phyloP scores from a whole-genome alignment of 1,139 yeast genomes.

The Scheffersomyces cryptocercus region DNA sequence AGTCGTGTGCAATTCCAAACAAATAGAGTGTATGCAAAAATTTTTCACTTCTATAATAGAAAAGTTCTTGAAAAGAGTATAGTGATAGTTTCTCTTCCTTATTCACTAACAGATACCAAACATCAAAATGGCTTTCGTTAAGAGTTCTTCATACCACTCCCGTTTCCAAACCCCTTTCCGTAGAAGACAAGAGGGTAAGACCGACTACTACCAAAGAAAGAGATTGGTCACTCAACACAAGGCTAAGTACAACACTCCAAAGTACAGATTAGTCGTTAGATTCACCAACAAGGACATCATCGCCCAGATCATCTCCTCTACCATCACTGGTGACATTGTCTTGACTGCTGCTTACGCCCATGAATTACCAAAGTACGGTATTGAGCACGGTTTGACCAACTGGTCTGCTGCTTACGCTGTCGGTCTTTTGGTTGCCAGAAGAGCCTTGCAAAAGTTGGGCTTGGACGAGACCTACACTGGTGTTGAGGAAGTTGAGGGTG shows the following conservation, averaged over 20 bases:
- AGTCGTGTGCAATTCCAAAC: too few species aligned
- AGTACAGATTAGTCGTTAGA: slow-evolving; percentile 99
- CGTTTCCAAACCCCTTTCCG: slow-evolving; percentile 99
- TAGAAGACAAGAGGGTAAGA: slow-evolving; percentile 99
- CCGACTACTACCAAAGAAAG: slow-evolving; percentile 99
- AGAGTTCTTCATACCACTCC: slow-evolving; percentile 95
- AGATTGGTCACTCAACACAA: slow-evolving; percentile 99
- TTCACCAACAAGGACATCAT: slow-evolving; percentile 99
- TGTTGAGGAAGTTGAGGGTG: slow-evolving; percentile 99
- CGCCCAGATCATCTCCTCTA: slow-evolving; percentile 95
- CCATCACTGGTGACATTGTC: slow-evolving; percentile 95
- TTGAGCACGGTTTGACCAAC: slow-evolving; percentile 98
- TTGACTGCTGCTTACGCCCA: slow-evolving; percentile 98
- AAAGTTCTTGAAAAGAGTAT: too few species aligned
- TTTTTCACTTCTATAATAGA: too few species aligned
- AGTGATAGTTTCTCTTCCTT: too few species aligned
- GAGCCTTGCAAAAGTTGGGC: slow-evolving; percentile 97
- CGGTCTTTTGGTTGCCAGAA: slow-evolving; percentile 98
- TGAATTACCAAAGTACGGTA: slow-evolving; percentile 98
- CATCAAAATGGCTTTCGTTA: slow-evolving; percentile 73
- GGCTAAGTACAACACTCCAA: slow-evolving; percentile 99
- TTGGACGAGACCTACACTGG: slow-evolving; percentile 97
- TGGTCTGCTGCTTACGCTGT: slow-evolving; percentile 99
- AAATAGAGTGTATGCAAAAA: too few species aligned
- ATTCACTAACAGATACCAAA: not conserved